A percentile compares a stretch with the other conserved stretches of the same genome.
Evolutionary conservation across 2,329 filamentous ascomycete species (phyloP).

Genomic region (Neofusicoccum ribis): DNA sequence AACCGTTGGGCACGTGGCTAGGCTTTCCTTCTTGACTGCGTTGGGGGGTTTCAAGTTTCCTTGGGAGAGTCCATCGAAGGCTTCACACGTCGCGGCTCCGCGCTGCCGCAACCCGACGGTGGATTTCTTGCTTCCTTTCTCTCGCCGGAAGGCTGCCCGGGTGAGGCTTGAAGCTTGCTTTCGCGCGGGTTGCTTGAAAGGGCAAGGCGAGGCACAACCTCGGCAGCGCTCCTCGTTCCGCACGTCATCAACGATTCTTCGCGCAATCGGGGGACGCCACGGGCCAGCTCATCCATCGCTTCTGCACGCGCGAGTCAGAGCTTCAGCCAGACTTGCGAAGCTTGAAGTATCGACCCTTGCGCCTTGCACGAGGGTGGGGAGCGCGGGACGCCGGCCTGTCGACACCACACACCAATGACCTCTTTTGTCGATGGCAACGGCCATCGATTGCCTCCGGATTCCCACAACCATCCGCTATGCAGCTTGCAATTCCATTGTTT

Average conservation of each 20-base stretch:
- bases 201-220: slow-evolving; percentile 5
- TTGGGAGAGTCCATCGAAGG: not conserved
- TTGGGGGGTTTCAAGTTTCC: not conserved
- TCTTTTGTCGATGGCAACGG: not conserved
- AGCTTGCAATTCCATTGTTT: not conserved
- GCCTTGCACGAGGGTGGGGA: not conserved
- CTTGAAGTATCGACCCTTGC: not conserved
- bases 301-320: not conserved
- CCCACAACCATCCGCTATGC: not conserved
- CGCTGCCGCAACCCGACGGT: not conserved
- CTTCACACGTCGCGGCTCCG: not conserved
- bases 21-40: not conserved
- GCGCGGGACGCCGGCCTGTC: no score
- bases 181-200: not conserved
- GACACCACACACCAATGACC: not conserved
- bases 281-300: not conserved
- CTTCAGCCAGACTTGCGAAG: not conserved
- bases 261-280: not conserved
- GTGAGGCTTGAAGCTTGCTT: not conserved
- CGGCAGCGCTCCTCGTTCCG: not conserved
- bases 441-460: not conserved
- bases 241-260: not conserved
- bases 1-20: not conserved
- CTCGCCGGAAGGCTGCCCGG: no score
- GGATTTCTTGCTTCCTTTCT: not conserved